A percentile compares a stretch with the other conserved stretches of the same genome.
Conservation (phyloP, 2,329 filamentous ascomycete genomes). For the Sarocladium kiliense region DNA sequence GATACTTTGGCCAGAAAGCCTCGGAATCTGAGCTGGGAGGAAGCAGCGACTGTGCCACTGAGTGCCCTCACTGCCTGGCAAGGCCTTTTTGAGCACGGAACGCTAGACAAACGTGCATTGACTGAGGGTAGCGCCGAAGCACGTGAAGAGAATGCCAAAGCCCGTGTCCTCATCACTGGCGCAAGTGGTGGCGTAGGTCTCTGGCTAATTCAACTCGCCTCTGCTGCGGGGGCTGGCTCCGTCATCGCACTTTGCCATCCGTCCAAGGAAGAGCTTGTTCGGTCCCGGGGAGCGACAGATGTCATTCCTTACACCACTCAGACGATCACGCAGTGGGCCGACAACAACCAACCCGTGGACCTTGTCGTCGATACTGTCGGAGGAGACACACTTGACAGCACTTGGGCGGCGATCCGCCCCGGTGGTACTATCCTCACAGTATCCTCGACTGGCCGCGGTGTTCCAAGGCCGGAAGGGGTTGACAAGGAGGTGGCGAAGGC, state of each 20-base stretch:
- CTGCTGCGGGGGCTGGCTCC: constrained; percentile 25
- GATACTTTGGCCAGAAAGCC: constrained; percentile 29
- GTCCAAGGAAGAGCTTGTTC: constrained; percentile 20
- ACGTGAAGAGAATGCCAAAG: constrained; percentile 19
- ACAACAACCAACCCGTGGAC: constrained; percentile 22
- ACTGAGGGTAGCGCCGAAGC: constrained; percentile 23
- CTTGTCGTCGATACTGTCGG: constrained; percentile 32
- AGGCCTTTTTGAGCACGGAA: constrained; percentile 30
- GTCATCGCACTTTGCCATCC: constrained; percentile 28
- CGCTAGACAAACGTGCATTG: constrained; percentile 22
- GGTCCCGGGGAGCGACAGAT: constrained; percentile 28
- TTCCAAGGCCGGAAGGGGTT: constrained; percentile 22
- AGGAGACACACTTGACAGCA: constrained; percentile 23
- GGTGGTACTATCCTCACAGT: constrained; percentile 29
- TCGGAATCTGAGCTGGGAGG: constrained; percentile 23
- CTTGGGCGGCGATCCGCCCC: constrained; percentile 29
- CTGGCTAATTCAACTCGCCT: constrained; percentile 34
- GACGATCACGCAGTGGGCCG: constrained; percentile 25
- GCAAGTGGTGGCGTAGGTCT: constrained; percentile 34
- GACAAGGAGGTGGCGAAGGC: constrained; percentile 23
- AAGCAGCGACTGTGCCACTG: constrained; percentile 32
- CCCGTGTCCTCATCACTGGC: constrained; percentile 33
- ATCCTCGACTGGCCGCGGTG: constrained; percentile 20
- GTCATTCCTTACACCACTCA: constrained; percentile 30
- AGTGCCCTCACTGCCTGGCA: constrained; percentile 36